Evolutionary conservation across 1,139 yeast genomes (phyloP).

Genomic region (Lodderomyces margitis): DNA sequence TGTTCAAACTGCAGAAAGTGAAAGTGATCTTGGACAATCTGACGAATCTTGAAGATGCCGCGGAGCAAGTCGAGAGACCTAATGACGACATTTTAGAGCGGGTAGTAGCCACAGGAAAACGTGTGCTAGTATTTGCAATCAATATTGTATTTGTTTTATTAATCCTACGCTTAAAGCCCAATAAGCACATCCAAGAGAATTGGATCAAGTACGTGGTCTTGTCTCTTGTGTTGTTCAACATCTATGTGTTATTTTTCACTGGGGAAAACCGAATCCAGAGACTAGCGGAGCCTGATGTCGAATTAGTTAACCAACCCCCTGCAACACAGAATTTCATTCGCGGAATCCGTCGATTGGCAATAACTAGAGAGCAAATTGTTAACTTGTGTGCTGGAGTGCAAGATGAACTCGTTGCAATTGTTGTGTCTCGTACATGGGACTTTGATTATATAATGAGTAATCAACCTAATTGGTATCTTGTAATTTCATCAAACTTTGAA

Average conservation of each 20-base stretch:
- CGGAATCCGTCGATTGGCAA: not conserved
- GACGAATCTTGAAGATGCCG: not conserved
- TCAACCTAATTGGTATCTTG: conserved; percentile 10
- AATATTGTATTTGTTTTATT: conserved; percentile 11
- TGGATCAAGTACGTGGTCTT: conserved; percentile 13
- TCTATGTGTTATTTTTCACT: conserved; percentile 14
- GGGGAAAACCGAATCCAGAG: conserved; percentile 12
- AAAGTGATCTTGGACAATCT: conserved; percentile 13
- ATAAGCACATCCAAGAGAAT: conserved; percentile 11
- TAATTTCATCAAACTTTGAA: conserved; percentile 13
- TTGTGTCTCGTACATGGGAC: conserved; percentile 24
- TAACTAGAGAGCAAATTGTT: not conserved
- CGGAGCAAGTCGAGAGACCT: not conserved
- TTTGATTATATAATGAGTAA: conserved; percentile 20
- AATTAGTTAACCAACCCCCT: not conserved
- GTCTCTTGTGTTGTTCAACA: conserved; percentile 9
- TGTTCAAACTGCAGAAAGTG: conserved; percentile 24
- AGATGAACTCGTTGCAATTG: conserved; percentile 18
- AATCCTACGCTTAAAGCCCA: conserved; percentile 12
- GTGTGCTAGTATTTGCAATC: conserved; percentile 8
- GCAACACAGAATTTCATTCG: not conserved
- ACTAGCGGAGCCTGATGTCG: not conserved
- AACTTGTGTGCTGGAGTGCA: conserved; percentile 6
- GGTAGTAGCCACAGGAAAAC: conserved; percentile 11
- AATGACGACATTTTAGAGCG: conserved; percentile 11